A percentile compares a stretch with the other conserved stretches of the same genome.
These are phyloP conservation scores for Persicaria tinctoria DNA, from an alignment of 148 eudicot genomes.

Conservation along the genomic window DNA sequence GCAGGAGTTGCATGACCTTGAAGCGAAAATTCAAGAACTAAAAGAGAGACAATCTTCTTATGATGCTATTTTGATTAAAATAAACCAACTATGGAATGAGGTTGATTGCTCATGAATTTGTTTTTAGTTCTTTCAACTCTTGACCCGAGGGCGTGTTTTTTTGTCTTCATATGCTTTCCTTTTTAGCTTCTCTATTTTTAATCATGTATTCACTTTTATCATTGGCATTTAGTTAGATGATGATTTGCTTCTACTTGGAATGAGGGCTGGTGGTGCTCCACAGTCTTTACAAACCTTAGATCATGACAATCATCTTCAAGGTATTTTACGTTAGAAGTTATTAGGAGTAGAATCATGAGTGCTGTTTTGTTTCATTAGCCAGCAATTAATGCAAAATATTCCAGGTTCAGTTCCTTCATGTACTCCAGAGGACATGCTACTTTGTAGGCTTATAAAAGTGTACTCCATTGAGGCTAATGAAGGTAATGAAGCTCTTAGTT, in stretches of 20 bases:
- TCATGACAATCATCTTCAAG: slow-evolving; percentile 47
- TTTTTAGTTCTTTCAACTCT: neutral
- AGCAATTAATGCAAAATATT: slow-evolving; percentile 15
- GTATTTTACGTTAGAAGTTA: slow-evolving; percentile 25
- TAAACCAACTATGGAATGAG: slow-evolving; percentile 81
- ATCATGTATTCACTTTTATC: slow-evolving; percentile 10
- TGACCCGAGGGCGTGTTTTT: neutral
- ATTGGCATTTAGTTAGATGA: slow-evolving; percentile 49
- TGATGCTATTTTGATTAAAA: slow-evolving; percentile 52
- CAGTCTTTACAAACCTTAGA: slow-evolving; percentile 46
- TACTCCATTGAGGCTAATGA: slow-evolving; percentile 29
- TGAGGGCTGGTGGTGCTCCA: slow-evolving; percentile 64
- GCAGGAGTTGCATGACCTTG: slow-evolving; percentile 79
- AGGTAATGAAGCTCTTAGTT: slow-evolving; percentile 29
- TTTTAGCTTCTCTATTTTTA: neutral
- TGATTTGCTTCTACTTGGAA: slow-evolving; percentile 69
- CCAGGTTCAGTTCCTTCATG: slow-evolving; percentile 59
- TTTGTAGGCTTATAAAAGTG: slow-evolving; percentile 61
- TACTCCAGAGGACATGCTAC: slow-evolving; percentile 70
- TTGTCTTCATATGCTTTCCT: neutral
- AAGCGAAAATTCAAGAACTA: slow-evolving; percentile 59
- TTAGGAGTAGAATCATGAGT: neutral
- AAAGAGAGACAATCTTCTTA: slow-evolving; percentile 73
- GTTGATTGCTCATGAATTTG: slow-evolving; percentile 25
- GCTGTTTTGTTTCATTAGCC: neutral